These are phyloP conservation scores for Eucalyptus guilfoylei DNA, from an alignment of 345 rosid genomes.

Conservation along the genomic window DNA sequence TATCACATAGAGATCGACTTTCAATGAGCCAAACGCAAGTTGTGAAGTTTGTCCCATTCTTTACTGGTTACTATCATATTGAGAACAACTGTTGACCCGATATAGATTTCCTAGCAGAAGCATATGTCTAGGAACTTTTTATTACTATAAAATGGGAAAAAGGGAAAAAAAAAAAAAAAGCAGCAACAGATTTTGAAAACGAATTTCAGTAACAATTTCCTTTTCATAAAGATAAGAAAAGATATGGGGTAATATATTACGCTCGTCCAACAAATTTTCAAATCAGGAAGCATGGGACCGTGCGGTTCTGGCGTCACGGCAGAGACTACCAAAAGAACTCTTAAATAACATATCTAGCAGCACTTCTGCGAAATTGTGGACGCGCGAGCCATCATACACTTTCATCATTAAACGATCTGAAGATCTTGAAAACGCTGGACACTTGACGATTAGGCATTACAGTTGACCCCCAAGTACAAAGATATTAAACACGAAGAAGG, in stretches of 20 bases:
- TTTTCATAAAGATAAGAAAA: not conserved
- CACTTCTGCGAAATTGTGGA: not conserved
- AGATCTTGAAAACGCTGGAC: not conserved
- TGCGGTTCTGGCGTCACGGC: not conserved
- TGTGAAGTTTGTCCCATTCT: not conserved
- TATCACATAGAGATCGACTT: not conserved
- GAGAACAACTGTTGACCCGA: not conserved
- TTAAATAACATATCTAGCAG: not conserved
- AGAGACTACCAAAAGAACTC: not conserved
- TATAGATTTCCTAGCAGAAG: not conserved
- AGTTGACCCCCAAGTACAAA: not conserved
- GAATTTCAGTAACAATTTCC: not conserved
- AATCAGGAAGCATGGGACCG: not conserved
- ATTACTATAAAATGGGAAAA: not conserved
- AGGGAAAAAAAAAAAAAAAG: not conserved
- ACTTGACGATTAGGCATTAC: not conserved
- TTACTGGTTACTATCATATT: not conserved
- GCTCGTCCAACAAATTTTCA: not conserved
- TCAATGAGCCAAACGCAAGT: not conserved
- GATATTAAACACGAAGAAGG: not conserved
- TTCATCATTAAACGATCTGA: not conserved
- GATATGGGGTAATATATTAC: not conserved
- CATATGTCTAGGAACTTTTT: not conserved
- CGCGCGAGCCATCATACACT: not conserved
- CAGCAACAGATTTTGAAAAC: not conserved